Evolutionary conservation across 2,329 filamentous ascomycete species (phyloP).

Genomic region (Xylaria polymorpha): DNA sequence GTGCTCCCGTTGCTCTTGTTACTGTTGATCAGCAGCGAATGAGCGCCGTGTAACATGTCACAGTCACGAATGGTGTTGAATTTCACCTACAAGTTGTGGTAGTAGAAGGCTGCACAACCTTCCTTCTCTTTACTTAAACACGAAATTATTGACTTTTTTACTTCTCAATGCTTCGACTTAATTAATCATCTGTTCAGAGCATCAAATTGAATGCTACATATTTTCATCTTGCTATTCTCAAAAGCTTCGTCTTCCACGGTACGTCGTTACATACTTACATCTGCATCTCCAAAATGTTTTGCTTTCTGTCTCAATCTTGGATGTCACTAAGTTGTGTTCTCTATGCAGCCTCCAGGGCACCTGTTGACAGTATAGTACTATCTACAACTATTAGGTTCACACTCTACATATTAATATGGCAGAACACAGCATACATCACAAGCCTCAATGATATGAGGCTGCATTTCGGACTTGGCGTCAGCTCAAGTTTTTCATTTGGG

Average conservation of each 20-base stretch:
- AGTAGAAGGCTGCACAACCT: not conserved
- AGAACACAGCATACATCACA: no score
- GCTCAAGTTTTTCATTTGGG: constrained; percentile 17
- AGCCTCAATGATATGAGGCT: not conserved
- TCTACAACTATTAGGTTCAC: not conserved
- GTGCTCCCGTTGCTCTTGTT: not conserved
- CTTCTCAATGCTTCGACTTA: not conserved
- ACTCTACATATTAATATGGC: no score
- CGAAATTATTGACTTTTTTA: not conserved
- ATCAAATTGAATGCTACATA: not conserved
- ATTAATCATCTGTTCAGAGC: not conserved
- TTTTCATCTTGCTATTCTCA: not conserved
- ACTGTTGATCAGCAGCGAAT: not conserved
- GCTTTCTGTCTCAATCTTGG: not conserved
- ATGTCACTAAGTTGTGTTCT: not conserved
- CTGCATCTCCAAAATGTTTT: not conserved
- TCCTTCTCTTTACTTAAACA: not conserved
- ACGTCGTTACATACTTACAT: no score
- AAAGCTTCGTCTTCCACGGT: not conserved
- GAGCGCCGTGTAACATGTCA: not conserved
- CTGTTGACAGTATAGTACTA: not conserved
- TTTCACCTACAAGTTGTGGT: not conserved
- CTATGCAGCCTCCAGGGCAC: not conserved
- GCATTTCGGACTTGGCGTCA: not conserved
- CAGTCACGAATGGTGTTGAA: not conserved